Percentiles rank a stretch among this genome's conserved stretches.
These are phyloP conservation scores for Neonectria neomacrospora DNA, from an alignment of 2,329 filamentous ascomycete genomes.

Conservation along the genomic window DNA sequence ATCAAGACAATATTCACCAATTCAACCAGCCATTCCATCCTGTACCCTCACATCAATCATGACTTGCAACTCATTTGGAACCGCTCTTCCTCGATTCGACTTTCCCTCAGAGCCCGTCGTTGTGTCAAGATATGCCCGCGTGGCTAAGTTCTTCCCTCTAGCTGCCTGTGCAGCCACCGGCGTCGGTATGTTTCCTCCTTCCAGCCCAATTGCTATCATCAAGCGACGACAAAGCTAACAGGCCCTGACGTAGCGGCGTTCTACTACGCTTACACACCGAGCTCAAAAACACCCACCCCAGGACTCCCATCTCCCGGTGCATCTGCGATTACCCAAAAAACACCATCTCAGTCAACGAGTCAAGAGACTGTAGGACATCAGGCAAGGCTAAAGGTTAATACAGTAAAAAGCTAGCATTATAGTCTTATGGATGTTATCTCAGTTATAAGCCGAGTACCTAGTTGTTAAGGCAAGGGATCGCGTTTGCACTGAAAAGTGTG, in stretches of 20 bases:
- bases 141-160: too few relatives aligned
- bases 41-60: background rate
- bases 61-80: conserved; percentile 19
- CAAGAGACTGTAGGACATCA: background rate
- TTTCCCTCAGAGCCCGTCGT: conserved; percentile 9
- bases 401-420: background rate
- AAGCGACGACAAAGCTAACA: too few relatives aligned
- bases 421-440: too few relatives aligned
- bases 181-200: too few relatives aligned
- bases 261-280: conserved; percentile 9
- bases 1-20: too few relatives aligned
- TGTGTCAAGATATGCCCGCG: conserved; percentile 13
- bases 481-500: too few relatives aligned
- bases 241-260: too few relatives aligned
- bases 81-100: conserved; percentile 17
- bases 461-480: too few relatives aligned
- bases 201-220: too few relatives aligned
- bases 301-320: background rate
- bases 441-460: too few relatives aligned
- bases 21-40: background rate
- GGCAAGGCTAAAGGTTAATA: background rate
- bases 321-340: background rate
- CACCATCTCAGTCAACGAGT: background rate
- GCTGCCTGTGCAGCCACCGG: too few relatives aligned
- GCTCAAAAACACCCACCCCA: background rate